Evolutionary conservation across 176 grass and related monocot species (phyloP).

Genomic region (Cenchrus fungigraminus): DNA sequence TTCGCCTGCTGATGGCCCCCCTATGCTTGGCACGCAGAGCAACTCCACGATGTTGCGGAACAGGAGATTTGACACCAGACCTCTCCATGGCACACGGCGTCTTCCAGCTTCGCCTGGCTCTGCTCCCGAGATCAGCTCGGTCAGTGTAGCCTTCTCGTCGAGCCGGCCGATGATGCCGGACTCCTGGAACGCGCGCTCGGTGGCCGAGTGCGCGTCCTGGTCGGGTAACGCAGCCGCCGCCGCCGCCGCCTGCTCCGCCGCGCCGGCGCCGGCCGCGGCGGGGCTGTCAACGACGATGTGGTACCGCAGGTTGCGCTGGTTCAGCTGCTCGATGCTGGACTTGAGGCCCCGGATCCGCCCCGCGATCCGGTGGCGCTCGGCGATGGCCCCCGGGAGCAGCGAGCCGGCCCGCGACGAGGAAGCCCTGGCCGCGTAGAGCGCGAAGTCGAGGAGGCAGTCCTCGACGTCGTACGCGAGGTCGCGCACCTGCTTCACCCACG

Average conservation of each 20-base stretch:
- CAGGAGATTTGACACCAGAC: background rate
- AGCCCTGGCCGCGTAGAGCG: background rate
- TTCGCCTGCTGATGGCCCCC: background rate
- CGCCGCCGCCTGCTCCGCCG: background rate
- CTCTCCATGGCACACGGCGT: background rate
- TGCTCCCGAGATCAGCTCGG: background rate
- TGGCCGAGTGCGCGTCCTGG: no score
- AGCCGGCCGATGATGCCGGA: no score
- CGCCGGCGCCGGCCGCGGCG: background rate
- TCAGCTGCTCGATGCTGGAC: conserved; percentile 33
- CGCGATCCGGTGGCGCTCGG: conserved; percentile 31
- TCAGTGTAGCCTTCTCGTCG: background rate
- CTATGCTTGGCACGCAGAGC: background rate
- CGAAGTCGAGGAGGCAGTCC: conserved; percentile 48
- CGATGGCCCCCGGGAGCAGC: background rate
- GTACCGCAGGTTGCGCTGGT: conserved; percentile 34
- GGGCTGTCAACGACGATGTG: background rate
- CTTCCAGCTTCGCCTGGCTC: background rate
- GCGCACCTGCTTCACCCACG: conserved; percentile 47
- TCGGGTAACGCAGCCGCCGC: no score
- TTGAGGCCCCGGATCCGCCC: conserved; percentile 31
- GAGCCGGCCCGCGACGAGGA: background rate
- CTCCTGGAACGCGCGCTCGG: no score
- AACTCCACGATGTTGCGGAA: background rate
- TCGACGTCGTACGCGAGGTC: conserved; percentile 49